Conservation (phyloP, 805 yeast genomes). For the Schwanniomyces occidentalis region DNA sequence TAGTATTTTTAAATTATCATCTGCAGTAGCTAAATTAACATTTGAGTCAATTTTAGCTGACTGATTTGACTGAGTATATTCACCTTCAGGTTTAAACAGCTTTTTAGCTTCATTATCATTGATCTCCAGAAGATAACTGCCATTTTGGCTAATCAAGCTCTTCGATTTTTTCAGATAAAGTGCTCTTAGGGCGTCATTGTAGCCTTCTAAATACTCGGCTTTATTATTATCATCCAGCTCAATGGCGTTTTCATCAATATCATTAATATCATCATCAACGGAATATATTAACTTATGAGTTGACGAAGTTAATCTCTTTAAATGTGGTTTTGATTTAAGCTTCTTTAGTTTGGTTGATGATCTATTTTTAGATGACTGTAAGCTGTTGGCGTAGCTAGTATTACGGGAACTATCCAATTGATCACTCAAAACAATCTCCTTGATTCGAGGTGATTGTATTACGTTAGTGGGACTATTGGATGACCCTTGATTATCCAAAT, state of each 20-base stretch:
- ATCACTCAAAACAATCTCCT: not conserved
- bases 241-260: conserved; percentile 52
- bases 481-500: not conserved
- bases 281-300: conserved; percentile 52
- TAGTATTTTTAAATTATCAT: conserved; percentile 16
- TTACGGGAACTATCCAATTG: conserved; percentile 1
- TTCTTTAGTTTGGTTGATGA: conserved; percentile 12
- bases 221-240: conserved; percentile 36
- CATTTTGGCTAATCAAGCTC: not conserved
- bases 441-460: conserved; percentile 6
- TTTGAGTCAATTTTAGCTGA: conserved; percentile 9
- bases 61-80: not conserved
- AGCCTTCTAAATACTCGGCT: conserved; percentile 62
- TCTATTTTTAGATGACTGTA: conserved; percentile 14
- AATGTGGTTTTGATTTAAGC: conserved; percentile 30
- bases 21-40: conserved; percentile 21
- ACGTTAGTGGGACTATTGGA: too few relatives aligned
- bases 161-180: conserved; percentile 23
- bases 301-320: conserved; percentile 25
- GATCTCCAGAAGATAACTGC: not conserved
- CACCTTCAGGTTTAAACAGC: not conserved
- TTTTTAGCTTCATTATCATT: not conserved
- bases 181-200: conserved; percentile 63
- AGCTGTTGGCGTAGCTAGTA: conserved; percentile 5
- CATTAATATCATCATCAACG: conserved; percentile 77